Evolutionary conservation across 2,329 filamentous ascomycete genomes (phyloP), one percentile per base, ranked within the genome.

Genomic region (Aspergillus floridensis): DNA sequence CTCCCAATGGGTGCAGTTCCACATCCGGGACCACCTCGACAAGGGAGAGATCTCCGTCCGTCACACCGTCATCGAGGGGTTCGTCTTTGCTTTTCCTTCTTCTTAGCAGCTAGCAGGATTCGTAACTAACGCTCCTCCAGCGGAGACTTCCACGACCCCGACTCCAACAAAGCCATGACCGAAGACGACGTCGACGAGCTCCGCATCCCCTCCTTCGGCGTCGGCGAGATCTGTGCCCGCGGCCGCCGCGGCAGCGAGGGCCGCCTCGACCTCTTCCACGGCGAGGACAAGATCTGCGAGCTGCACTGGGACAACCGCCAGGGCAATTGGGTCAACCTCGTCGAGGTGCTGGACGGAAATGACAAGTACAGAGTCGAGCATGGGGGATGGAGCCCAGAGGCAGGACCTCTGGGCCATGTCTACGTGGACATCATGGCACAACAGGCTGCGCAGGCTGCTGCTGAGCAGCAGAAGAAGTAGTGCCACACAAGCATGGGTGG

Each of bases 171-270:
- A 46, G 62, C 69, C 10, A 62, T 72, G 54, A 66, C 65, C 31
- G 70, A 73, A 59, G 67, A 71, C 12, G 65, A 70, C 47, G 64
- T 73, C 55, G 71, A 73, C 63, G 63, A 71, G 24, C 64, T 73
- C 56, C 57, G 58, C 46, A 72, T 73, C 61, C 60, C 65, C 2
- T 55, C 66, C 31, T 59, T 69, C 49, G 71, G 71, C 12, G 57
- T 73, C 47, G 71, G 71, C 47, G 71, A 73, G 56, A 68, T 73
- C 57, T 68, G 66, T 35, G 71, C 71, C 31, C 64, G 64, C 4
- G 64, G 71, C 53, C 68, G 70, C 31, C 66, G 71, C n/a, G 71
- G 71, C 53, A 72, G 69, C 49, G 71, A 73, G 49, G 71, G 71
- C 35, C 68, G 70, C 29, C 61, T 73, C 44, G 71, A 73, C 56